Evolutionary conservation across 2,329 filamentous ascomycete species (phyloP).

Genomic region (Phaeosphaeria sp.): DNA sequence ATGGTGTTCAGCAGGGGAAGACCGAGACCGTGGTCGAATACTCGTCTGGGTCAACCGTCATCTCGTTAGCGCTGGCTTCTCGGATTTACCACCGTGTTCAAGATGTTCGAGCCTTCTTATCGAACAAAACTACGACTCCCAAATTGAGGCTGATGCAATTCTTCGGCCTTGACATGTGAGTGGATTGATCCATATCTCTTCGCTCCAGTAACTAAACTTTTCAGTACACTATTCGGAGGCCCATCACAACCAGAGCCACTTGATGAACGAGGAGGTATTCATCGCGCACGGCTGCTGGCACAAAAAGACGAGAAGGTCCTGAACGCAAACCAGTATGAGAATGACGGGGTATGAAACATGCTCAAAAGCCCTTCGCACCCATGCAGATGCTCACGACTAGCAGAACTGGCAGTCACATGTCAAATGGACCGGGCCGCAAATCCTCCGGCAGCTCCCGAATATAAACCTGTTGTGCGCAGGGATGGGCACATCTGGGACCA

Average conservation of each 20-base stretch:
- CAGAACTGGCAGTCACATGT: conserved; percentile 62
- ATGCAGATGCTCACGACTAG: not conserved
- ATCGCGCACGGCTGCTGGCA: conserved; percentile 13
- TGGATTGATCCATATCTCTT: not conserved
- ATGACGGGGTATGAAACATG: conserved; percentile 45
- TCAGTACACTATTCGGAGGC: conserved; percentile 59
- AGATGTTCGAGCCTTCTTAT: conserved; percentile 24
- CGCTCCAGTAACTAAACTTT: not conserved
- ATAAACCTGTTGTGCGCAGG: conserved; percentile 64
- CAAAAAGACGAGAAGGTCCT: conserved; percentile 52
- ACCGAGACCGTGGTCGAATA: conserved; percentile 28
- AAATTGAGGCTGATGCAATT: conserved; percentile 29
- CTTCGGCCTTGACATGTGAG: conserved; percentile 30
- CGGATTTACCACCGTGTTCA: conserved; percentile 26
- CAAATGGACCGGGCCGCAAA: conserved; percentile 66
- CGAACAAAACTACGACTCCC: conserved; percentile 26
- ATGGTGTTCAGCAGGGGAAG: conserved; percentile 17
- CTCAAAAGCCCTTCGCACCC: not conserved
- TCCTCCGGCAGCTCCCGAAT: conserved; percentile 62
- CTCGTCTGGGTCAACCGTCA: conserved; percentile 29
- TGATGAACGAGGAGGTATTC: conserved; percentile 26
- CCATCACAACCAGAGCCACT: conserved; percentile 44
- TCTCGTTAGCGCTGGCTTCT: conserved; percentile 26
- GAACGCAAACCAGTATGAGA: conserved; percentile 65
- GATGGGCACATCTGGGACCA: conserved; percentile 62